These are phyloP conservation scores for Gastrolobium villosum DNA, from an alignment of 306 rosid genomes.

Conservation along the genomic window DNA sequence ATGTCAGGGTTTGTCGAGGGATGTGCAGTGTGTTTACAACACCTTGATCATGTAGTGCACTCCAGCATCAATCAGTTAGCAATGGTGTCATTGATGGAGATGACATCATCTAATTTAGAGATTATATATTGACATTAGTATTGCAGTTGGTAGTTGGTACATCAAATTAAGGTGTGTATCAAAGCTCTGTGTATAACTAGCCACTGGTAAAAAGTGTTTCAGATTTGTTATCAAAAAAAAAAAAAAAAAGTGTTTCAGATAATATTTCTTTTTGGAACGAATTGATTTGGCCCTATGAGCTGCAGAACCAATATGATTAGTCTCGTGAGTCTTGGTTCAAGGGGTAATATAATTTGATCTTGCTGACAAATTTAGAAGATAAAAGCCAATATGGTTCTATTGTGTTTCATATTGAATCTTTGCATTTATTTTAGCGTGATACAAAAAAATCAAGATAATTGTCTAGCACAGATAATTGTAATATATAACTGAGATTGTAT, in stretches of 20 bases:
- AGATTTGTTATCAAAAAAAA: too few relatives aligned
- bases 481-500: not conserved
- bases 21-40: constrained; percentile 5
- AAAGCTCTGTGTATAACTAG: not conserved
- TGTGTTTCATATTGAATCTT: not conserved
- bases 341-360: not conserved
- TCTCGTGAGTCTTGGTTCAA: not conserved
- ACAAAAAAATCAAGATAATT: not conserved
- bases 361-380: not conserved
- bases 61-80: constrained; percentile 63
- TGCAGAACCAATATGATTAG: not conserved
- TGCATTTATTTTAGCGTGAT: too few relatives aligned
- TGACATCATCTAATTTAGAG: constrained; percentile 67
- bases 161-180: constrained; percentile 55
- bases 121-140: constrained; percentile 70
- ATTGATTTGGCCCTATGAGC: not conserved
- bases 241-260: not conserved
- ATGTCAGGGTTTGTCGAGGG: constrained; percentile 75
- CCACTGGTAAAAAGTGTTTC: not conserved
- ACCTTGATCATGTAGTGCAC: constrained; percentile 51
- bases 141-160: constrained; percentile 75
- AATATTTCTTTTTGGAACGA: not conserved
- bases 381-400: not conserved
- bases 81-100: constrained; percentile 81
- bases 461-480: not conserved